phyloP scores from a whole-genome alignment of 805 yeast genomes.

The Hyphopichia homilentoma region DNA sequence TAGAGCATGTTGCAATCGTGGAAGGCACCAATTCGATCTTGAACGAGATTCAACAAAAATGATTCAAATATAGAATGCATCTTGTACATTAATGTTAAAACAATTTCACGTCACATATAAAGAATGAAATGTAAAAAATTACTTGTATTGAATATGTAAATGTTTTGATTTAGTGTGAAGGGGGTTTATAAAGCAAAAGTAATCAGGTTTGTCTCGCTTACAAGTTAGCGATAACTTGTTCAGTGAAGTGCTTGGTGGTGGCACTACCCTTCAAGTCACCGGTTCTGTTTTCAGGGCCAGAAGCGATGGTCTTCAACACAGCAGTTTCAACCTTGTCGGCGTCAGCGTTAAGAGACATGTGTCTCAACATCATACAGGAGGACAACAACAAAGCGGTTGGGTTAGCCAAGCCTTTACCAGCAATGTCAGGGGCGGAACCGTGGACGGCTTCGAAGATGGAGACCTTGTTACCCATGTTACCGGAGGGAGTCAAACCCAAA shows the following conservation, averaged over 20 bases:
- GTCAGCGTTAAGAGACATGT: slow-evolving; percentile 81
- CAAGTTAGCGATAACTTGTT: slow-evolving; percentile 80
- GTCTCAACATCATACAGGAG: slow-evolving; percentile 98
- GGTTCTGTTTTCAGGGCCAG: slow-evolving; percentile 94
- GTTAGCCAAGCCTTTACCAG: slow-evolving; percentile 98
- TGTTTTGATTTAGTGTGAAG: no score
- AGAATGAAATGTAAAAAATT: slow-evolving; percentile 1
- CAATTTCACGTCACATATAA: background rate
- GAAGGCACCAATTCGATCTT: slow-evolving; percentile 78
- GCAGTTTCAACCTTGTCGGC: slow-evolving; percentile 89
- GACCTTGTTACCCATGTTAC: slow-evolving; percentile 98
- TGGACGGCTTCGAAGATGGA: slow-evolving; percentile 99
- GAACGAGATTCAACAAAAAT: slow-evolving; percentile 20
- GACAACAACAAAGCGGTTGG: slow-evolving; percentile 96
- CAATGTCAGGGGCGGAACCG: slow-evolving; percentile 99
- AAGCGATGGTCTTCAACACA: slow-evolving; percentile 84
- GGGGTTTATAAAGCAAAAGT: no score
- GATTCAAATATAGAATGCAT: no score
- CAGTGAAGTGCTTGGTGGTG: slow-evolving; percentile 83
- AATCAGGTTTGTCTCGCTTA: no score
- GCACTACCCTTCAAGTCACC: slow-evolving; percentile 94
- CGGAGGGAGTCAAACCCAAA: slow-evolving; percentile 97
- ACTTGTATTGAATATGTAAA: background rate
- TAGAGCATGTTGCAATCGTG: slow-evolving; percentile 90
- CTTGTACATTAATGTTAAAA: background rate